A percentile compares a stretch with the other conserved stretches of the same genome.
Conservation (phyloP, 2,329 filamentous ascomycete genomes). For the Claviceps pazoutovae region DNA sequence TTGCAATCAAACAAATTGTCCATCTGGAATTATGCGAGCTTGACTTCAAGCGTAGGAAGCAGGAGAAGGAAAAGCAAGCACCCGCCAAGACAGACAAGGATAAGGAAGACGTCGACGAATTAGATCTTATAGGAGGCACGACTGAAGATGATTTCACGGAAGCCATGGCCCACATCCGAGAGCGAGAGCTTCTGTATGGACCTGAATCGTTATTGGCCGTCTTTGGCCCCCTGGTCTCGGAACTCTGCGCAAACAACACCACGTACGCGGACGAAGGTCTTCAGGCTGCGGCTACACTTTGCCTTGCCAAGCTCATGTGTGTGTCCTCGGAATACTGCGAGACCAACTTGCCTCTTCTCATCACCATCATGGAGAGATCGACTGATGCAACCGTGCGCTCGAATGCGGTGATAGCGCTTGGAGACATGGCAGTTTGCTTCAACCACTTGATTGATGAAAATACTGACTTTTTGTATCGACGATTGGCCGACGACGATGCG, state of each 20-base stretch:
- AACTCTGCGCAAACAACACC: conserved; percentile 91
- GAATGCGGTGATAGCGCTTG: conserved; percentile 91
- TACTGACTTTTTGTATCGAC: conserved; percentile 91
- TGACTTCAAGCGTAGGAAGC: conserved; percentile 94
- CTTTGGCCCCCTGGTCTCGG: conserved; percentile 81
- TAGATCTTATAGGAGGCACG: conserved; percentile 92
- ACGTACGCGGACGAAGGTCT: conserved; percentile 79
- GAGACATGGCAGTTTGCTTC: conserved; percentile 99
- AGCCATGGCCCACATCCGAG: conserved; percentile 69
- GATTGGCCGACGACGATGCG: conserved; percentile 74
- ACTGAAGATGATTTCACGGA: conserved; percentile 89
- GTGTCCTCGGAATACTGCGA: conserved; percentile 96
- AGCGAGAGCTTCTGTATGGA: conserved; percentile 72
- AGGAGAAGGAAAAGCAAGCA: conserved; percentile 63
- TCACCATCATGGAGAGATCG: conserved; percentile 94
- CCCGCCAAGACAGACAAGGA: conserved; percentile 35
- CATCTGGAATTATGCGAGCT: conserved; percentile 94
- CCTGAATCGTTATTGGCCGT: conserved; percentile 71
- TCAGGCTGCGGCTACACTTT: conserved; percentile 85
- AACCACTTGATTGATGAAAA: conserved; percentile 99
- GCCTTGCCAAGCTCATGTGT: conserved; percentile 96
- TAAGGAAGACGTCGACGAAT: conserved; percentile 60
- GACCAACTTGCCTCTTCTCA: conserved; percentile 77
- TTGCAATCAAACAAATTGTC: conserved; percentile 97
- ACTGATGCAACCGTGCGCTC: conserved; percentile 84